These are phyloP conservation scores for Xylaria intraflava DNA, from an alignment of 495 filamentous ascomycete species.

Conservation along the genomic window DNA sequence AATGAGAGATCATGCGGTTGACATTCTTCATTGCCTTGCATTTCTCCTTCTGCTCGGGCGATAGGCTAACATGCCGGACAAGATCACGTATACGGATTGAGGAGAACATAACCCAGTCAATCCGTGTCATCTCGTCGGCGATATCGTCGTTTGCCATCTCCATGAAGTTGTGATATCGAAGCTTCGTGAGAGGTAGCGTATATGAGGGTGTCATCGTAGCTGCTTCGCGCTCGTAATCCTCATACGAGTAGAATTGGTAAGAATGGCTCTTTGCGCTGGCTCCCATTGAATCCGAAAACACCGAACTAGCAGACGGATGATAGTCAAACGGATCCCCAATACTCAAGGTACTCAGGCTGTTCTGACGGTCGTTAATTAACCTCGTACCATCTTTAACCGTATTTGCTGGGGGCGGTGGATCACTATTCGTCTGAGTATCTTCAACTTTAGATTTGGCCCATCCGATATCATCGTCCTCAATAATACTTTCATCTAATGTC, in stretches of 20 bases:
- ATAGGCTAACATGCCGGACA: slow-evolving; percentile 79
- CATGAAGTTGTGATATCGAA: slow-evolving; percentile 79
- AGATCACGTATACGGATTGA: slow-evolving; percentile 94
- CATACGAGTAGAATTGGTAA: slow-evolving; percentile 55
- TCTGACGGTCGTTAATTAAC: slow-evolving; percentile 29
- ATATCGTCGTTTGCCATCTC: slow-evolving; percentile 72
- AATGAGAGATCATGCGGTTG: slow-evolving; percentile 88
- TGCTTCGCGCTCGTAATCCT: slow-evolving; percentile 69
- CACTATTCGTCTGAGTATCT: slow-evolving; percentile 13
- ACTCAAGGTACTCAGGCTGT: slow-evolving; percentile 38
- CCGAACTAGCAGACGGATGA: slow-evolving; percentile 41
- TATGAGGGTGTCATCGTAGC: slow-evolving; percentile 57
- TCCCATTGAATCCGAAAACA: slow-evolving; percentile 16
- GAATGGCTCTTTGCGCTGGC: slow-evolving; percentile 24
- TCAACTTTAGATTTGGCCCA: slow-evolving; percentile 66
- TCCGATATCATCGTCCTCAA: slow-evolving; percentile 74
- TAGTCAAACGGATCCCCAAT: slow-evolving; percentile 39
- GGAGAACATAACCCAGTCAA: slow-evolving; percentile 96
- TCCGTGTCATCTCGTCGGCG: slow-evolving; percentile 84
- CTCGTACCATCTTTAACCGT: slow-evolving; percentile 14
- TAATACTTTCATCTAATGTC: slow-evolving; percentile 54
- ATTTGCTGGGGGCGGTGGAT: slow-evolving; percentile 1
- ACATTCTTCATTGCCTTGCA: slow-evolving; percentile 77
- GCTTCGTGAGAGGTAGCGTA: slow-evolving; percentile 58
- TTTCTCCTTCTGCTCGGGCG: slow-evolving; percentile 63